Conservation (phyloP, 495 filamentous ascomycete genomes). For the Jackrogersella minutella region DNA sequence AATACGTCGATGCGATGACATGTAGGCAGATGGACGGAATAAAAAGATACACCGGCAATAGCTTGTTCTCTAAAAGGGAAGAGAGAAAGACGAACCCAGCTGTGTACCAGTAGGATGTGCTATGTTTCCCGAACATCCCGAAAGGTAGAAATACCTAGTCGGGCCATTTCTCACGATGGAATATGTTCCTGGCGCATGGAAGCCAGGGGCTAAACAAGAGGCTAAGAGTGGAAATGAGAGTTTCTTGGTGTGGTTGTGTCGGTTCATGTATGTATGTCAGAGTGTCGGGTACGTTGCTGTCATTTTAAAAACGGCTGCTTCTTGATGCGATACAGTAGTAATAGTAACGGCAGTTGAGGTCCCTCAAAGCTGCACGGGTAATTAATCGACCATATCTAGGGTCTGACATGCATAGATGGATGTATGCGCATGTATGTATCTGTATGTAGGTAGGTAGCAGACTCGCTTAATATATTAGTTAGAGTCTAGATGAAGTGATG, state of each 20-base stretch:
- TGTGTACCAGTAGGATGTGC: constrained; percentile 15
- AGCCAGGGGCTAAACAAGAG: constrained; percentile 23
- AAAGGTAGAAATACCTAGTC: constrained; percentile 23
- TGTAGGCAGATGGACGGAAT: background rate
- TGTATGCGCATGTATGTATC: constrained; percentile 6
- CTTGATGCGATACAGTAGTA: constrained; percentile 18
- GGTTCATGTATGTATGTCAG: constrained; percentile 30
- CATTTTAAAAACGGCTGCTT: constrained; percentile 18
- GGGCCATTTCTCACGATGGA: constrained; percentile 25
- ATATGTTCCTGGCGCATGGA: constrained; percentile 20
- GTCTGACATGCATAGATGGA: constrained; percentile 30
- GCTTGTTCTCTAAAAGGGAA: background rate
- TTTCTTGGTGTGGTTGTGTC: constrained; percentile 24
- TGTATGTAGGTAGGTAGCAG: constrained; percentile 11
- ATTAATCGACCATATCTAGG: constrained; percentile 19
- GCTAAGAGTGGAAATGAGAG: constrained; percentile 26
- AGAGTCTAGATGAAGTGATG: constrained; percentile 35
- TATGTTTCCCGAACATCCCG: constrained; percentile 36
- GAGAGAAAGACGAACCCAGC: background rate
- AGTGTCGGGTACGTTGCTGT: constrained; percentile 29
- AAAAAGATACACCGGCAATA: constrained; percentile 1
- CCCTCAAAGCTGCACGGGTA: constrained; percentile 24
- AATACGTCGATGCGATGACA: background rate
- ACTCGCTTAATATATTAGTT: constrained; percentile 35
- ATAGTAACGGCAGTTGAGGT: constrained; percentile 32